These are phyloP conservation scores for Starmera pachycereana DNA, from an alignment of 805 yeast genomes.

Conservation along the genomic window DNA sequence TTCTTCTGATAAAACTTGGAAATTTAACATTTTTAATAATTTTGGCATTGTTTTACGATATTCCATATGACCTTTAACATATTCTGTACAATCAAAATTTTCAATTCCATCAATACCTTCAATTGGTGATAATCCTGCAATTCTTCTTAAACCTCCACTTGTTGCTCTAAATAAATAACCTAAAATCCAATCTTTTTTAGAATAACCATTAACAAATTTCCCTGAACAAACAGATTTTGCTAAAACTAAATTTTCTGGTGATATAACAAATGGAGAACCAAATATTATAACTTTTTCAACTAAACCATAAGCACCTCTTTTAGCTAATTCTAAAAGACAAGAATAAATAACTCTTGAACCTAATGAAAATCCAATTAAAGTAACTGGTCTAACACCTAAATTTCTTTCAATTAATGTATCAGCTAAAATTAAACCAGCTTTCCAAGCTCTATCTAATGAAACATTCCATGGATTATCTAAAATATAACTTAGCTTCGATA, in stretches of 20 bases:
- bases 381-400: conserved; percentile 85
- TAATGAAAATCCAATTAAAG: conserved; percentile 84
- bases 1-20: conserved; percentile 82
- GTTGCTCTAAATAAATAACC: conserved; percentile 95
- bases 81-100: conserved; percentile 77
- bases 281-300: conserved; percentile 81
- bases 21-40: conserved; percentile 54
- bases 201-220: conserved; percentile 79
- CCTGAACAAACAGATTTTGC: conserved; percentile 88
- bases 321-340: conserved; percentile 78
- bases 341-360: conserved; percentile 91
- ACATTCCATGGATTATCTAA: conserved; percentile 98
- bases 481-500: conserved; percentile 79
- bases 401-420: conserved; percentile 83
- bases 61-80: conserved; percentile 95
- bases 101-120: conserved; percentile 57
- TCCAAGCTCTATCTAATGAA: conserved; percentile 94
- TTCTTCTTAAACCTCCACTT: conserved; percentile 85
- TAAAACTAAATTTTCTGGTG: conserved; percentile 63
- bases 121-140: conserved; percentile 80
- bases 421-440: conserved; percentile 84
- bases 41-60: conserved; percentile 91
- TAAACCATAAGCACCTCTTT: conserved; percentile 76
- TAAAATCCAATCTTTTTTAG: conserved; percentile 89
- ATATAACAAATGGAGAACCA: conserved; percentile 81